Evolutionary conservation across 805 yeast species (phyloP).

Genomic region (Candida piceae): DNA sequence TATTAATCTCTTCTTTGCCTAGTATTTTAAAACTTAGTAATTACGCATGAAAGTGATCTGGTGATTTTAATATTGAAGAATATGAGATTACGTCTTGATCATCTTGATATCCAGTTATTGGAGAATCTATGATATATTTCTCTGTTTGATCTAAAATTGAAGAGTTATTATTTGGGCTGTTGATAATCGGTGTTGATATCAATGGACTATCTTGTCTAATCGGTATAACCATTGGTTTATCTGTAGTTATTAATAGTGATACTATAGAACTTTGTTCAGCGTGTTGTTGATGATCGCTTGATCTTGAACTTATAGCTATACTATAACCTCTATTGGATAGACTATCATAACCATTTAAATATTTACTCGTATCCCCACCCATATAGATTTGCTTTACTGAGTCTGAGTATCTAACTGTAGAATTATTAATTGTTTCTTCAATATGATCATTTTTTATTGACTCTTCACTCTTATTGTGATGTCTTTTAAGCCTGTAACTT

Average conservation of each 20-base stretch:
- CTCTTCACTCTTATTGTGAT: neutral
- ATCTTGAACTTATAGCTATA: constrained; percentile 16
- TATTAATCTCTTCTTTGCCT: too few relatives aligned
- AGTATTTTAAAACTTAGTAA: too few relatives aligned
- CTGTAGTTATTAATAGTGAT: constrained; percentile 19
- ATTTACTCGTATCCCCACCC: constrained; percentile 15
- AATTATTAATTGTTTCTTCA: constrained; percentile 3
- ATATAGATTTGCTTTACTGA: constrained; percentile 20
- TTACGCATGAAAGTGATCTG: too few relatives aligned
- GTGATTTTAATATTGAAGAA: too few relatives aligned
- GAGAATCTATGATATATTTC: too few relatives aligned
- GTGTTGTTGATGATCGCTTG: constrained; percentile 2
- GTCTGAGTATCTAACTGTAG: constrained; percentile 14
- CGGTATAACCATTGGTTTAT: constrained; percentile 9
- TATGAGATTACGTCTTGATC: too few relatives aligned
- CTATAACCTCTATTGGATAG: constrained; percentile 12
- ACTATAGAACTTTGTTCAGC: constrained; percentile 19
- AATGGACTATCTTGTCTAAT: constrained; percentile 16
- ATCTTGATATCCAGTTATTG: too few relatives aligned
- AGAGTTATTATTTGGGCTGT: too few relatives aligned
- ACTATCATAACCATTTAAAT: constrained; percentile 4
- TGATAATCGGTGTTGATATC: too few relatives aligned
- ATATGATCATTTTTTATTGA: neutral
- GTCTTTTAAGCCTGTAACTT: constrained; percentile 10
- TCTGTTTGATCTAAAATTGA: too few relatives aligned